phyloP scores from a whole-genome alignment of 179 eudicot genomes.

The Spinacia oleracea region DNA sequence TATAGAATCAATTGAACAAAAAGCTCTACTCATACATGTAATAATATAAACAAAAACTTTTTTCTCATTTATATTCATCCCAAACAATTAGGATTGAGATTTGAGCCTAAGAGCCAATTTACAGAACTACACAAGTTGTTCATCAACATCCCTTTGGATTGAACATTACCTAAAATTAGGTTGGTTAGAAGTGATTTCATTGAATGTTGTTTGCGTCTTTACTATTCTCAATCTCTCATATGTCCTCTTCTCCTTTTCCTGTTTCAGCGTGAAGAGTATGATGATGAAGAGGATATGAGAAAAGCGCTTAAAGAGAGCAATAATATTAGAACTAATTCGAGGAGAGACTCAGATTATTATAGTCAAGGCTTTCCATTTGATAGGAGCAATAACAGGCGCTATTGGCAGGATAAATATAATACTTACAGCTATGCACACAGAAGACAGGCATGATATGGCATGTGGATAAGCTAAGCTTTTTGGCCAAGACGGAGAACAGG shows the following conservation, averaged over 20 bases:
- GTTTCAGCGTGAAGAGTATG: conserved; percentile 59
- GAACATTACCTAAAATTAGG: background rate
- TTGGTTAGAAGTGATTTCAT: background rate
- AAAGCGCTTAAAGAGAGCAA: conserved; percentile 45
- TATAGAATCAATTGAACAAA: too few species aligned
- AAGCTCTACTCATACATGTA: too few species aligned
- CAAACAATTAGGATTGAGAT: background rate
- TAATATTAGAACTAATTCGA: conserved; percentile 32
- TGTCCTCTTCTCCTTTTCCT: background rate
- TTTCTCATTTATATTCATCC: background rate
- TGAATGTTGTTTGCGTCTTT: background rate
- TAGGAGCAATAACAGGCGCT: conserved; percentile 47
- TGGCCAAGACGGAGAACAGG: background rate
- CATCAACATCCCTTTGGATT: background rate
- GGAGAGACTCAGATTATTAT: conserved; percentile 40
- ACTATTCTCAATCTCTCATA: background rate
- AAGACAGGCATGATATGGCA: conserved; percentile 37
- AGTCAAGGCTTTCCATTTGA: conserved; percentile 45
- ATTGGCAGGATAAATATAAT: conserved; percentile 56
- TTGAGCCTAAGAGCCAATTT: too few species aligned
- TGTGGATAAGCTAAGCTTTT: background rate
- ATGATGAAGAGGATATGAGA: conserved; percentile 62
- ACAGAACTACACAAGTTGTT: background rate
- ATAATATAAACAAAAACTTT: too few species aligned
- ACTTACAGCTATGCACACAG: conserved; percentile 39